Base-by-base conservation (phyloP, 1,284 basidiomycete genomes). In the Microbotryum saponariae region DNA sequence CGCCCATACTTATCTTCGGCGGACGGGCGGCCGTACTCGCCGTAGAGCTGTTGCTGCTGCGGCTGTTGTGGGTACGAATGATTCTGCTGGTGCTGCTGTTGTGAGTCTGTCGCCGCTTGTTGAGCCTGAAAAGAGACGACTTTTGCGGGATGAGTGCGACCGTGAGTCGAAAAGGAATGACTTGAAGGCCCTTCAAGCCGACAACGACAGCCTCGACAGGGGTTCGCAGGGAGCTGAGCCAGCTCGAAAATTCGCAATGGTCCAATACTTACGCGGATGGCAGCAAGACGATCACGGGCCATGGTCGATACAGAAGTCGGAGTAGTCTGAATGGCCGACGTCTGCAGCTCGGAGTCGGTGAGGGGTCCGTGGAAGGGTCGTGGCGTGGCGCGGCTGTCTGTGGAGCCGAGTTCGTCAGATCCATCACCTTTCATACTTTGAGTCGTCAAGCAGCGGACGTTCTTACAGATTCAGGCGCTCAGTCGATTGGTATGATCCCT, bases 231-330 rank as follows among this genome's bases (percentile, higher is more conserved):
- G 16, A 37, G 20, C 37, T 10, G 44, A 18, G 42, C 10, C 20
- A 21, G 14, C 9, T 9, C 23, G 14, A 23, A 23, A 14, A 12
- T 18, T 18, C 7, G 42, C n/a, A 25, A 25, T 20, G 18, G 23
- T 4, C 10, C n/a, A 23, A 31, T n/a, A 49, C 64, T 48, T 8
- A 67, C 65, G 23, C 65, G 31, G 37, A 67, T 55, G 7, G 62
- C 65, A 14, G 65, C 62, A 3, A 67, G 58, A 4, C 65, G 60
- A 27, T 67, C 65, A 6, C 65, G 52, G 6, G 62, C 65, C 65
- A 67, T 67, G 12, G 6, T 25, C 33, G 16, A 42, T 42, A 12
- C 37, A 18, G 14, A 42, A 42, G 37, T 42, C 37, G 16, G 37
- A 18, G 37, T 42, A 42, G 14, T 42, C 16, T 42, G 4, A 42